A percentile compares a stretch with the other conserved stretches of the same genome.
Conservation (phyloP, 2,329 filamentous ascomycete genomes). For the Chalaropsis thielavioides region DNA sequence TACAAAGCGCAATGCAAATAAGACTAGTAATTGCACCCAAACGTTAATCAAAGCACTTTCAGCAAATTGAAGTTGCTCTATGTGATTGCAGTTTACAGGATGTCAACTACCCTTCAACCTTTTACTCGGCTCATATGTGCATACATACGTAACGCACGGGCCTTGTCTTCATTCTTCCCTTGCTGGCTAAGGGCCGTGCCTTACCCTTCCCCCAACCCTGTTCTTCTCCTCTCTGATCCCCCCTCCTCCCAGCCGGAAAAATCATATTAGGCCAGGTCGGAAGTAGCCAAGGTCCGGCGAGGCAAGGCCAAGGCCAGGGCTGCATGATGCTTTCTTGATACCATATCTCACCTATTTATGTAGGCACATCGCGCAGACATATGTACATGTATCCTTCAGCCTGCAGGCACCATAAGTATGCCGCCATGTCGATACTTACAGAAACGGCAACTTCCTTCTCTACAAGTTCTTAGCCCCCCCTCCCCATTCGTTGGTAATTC, state of each 20-base stretch:
- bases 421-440: not conserved
- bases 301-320: not conserved
- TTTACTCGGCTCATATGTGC: not conserved
- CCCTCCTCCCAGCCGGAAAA: not conserved
- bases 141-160: not conserved
- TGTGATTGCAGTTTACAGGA: not conserved
- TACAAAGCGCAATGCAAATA: not conserved
- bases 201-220: not conserved
- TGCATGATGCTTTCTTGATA: not conserved
- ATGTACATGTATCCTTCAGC: not conserved
- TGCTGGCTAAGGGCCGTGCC: not conserved
- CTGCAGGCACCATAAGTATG: not conserved
- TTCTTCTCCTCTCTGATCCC: not conserved
- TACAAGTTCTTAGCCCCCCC: not conserved
- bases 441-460: not conserved
- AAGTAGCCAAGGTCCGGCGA: not conserved
- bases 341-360: not conserved
- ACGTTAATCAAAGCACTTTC: not conserved
- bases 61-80: not conserved
- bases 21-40: not conserved
- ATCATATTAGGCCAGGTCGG: not conserved
- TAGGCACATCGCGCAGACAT: not conserved
- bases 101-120: not conserved
- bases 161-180: not conserved
- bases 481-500: not conserved